Percentiles rank a stretch among this genome's conserved stretches.
phyloP scores from a whole-genome alignment of 208 protist genomes.

The Trichomonas gallinae region DNA sequence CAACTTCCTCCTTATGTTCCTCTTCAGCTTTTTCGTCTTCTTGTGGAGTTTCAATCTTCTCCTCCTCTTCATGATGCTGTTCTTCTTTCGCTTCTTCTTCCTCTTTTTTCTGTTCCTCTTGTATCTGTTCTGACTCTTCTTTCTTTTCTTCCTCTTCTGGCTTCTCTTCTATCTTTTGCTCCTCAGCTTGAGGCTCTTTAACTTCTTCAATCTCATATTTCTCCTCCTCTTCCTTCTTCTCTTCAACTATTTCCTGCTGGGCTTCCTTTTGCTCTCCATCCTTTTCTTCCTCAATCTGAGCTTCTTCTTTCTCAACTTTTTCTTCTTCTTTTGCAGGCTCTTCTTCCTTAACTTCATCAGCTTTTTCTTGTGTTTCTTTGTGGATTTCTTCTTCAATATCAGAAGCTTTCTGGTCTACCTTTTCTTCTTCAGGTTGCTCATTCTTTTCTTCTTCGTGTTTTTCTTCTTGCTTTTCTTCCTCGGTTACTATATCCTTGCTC shows the following conservation, averaged over 20 bases:
- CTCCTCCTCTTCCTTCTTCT: too few species aligned
- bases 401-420: neutral
- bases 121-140: too few species aligned
- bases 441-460: neutral
- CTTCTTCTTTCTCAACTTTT: neutral
- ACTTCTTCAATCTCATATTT: too few species aligned
- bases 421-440: neutral
- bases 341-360: neutral
- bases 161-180: too few species aligned
- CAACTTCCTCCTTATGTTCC: neutral
- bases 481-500: neutral
- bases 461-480: neutral
- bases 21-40: neutral
- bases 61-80: neutral
- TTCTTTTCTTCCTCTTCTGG: too few species aligned
- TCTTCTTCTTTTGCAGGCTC: neutral
- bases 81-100: conserved; percentile 20
- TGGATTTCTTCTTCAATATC: neutral
- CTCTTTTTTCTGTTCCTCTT: neutral
- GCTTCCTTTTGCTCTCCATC: too few species aligned
- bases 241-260: neutral
- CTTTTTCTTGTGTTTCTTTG: neutral
- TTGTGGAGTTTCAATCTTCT: neutral
- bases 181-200: too few species aligned
- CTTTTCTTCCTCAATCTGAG: neutral